Base-by-base conservation (phyloP, 2,329 filamentous ascomycete species). In the Torrubiella hemipterigena region DNA sequence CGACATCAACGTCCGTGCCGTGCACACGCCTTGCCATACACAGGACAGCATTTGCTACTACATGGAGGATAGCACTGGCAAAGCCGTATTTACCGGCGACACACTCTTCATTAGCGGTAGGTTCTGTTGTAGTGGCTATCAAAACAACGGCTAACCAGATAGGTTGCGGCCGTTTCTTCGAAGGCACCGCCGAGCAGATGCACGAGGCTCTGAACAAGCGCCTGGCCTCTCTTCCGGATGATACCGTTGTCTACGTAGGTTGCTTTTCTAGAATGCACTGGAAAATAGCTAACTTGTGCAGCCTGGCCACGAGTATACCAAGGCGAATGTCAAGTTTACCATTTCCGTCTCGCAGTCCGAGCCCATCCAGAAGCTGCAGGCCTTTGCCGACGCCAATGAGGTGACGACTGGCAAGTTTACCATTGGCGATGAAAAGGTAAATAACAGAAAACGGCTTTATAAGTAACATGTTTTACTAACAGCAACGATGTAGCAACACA, bases 221-320 rank as follows among this genome's bases (percentile, higher is more conserved):
- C 0, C 69, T 98, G 27, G 83, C 73, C 3, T 59, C 73, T 6
- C 61, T 98, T 34, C 89, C 91, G 0, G 80, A 93, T 44, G 86
- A 96, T 46, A 96, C 91, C 1, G 80, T 80, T 41, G 84, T 98
- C 41, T 98, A 84, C 51, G 82, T 89, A 57, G 51, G 77, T 63
- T 30, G 15, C 28, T 14, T 13, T n/a, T 5, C 5, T 19, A n/a
- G 24, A 14, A 17, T 12, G 17, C 17, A 23, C 29, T 6, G 24
- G 24, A 7, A 12, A 18, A 17, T 6, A 15, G n/a, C 27, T 33
- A 16, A 35, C 9, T 12, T 10, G 24, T 21, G 15, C 38, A 89
- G 79, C 87, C 89, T 13, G 91, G 91, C 4, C 91, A 98, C 48
- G 91, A 96, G 56, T 98, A 98, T 61, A 98, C 91, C n/a, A 94